Evolutionary conservation across 2,329 filamentous ascomycete genomes (phyloP).

Genomic region (Blastomyces percursus): DNA sequence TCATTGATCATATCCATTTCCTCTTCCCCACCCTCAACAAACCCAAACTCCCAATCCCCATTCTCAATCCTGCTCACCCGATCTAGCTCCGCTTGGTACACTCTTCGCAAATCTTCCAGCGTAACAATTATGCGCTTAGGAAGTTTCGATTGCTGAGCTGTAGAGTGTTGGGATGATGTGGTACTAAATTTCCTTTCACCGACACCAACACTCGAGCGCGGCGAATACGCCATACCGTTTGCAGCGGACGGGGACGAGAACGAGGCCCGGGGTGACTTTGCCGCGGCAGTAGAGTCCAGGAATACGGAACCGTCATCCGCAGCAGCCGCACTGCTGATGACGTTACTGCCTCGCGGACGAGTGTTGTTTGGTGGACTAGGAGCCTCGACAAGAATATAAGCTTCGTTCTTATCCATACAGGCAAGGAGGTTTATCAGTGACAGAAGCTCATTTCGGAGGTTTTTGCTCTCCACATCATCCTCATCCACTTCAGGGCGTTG

Average conservation of each 20-base stretch:
- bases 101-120: slow-evolving; percentile 71
- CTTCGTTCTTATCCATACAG: slow-evolving; percentile 70
- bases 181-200: slow-evolving; percentile 1
- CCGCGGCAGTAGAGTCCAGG: neutral
- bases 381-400: slow-evolving; percentile 53
- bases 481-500: slow-evolving; percentile 24
- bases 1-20: slow-evolving; percentile 3
- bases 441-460: slow-evolving; percentile 60
- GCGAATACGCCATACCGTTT: neutral
- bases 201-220: neutral
- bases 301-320: slow-evolving; percentile 6
- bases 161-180: neutral
- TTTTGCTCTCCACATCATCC: slow-evolving; percentile 42
- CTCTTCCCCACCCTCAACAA: slow-evolving; percentile 11
- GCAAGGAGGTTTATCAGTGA: slow-evolving; percentile 85
- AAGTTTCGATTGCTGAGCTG: slow-evolving; percentile 19
- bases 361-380: neutral
- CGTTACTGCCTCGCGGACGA: neutral
- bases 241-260: neutral
- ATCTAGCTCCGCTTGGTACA: slow-evolving; percentile 85
- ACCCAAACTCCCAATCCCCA: slow-evolving; percentile 71
- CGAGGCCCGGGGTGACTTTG: slow-evolving; percentile 4
- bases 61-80: slow-evolving; percentile 77
- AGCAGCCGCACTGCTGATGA: slow-evolving; percentile 1
- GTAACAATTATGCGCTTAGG: slow-evolving; percentile 68